Base-by-base conservation (phyloP, 2,329 filamentous ascomycete genomes). In the Trichoderma hamatum region DNA sequence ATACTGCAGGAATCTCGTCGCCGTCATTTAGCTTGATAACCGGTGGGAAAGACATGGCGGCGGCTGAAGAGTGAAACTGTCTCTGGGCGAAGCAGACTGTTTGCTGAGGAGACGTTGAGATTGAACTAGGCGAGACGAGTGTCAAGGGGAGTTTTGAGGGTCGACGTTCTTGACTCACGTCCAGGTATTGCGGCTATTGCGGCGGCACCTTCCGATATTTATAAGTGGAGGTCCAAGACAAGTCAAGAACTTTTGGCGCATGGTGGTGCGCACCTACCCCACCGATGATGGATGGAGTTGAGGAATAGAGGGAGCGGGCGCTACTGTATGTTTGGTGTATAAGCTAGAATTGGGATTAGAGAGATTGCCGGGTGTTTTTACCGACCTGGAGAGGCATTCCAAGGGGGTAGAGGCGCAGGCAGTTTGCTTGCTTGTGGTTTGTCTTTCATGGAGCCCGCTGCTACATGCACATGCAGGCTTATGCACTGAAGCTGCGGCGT, bases 11-110 rank as follows among this genome's bases (percentile, higher is more conserved):
- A 65, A 94, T 92, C 69, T 88, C 85, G 70, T 88, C 87, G 71
- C 90, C 91, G 81, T 94, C 90, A 73, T 92, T 92, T 68, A 94
- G 83, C 80, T 90, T 92, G 67, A 93, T 78, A 67, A 79, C 43
- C 24, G 67, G 66, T 36, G 66, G 67, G 55, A 65, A 69, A 32
- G 63, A 67, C 63, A 67, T 67, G n/a, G 14, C 59, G 54, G 19
- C 21, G 39, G 54, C 54, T 28, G 63, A 26, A n/a, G n/a, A 49
- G 16, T 21, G 32, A n/a, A 67, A 36, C 9, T 16, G 21, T 51
- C 63, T 51, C 7, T 19, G 36, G 30, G 21, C 10, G 21, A 59
- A 16, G 11, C 21, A 21, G 19, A 10, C 26, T 21, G 26, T 34
- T 16, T 49, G 63, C 26, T 32, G 30, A 59, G 36, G 28, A 59